Evolutionary conservation across 2,329 filamentous ascomycete genomes (phyloP).

Genomic region (Aureobasidium sp.): DNA sequence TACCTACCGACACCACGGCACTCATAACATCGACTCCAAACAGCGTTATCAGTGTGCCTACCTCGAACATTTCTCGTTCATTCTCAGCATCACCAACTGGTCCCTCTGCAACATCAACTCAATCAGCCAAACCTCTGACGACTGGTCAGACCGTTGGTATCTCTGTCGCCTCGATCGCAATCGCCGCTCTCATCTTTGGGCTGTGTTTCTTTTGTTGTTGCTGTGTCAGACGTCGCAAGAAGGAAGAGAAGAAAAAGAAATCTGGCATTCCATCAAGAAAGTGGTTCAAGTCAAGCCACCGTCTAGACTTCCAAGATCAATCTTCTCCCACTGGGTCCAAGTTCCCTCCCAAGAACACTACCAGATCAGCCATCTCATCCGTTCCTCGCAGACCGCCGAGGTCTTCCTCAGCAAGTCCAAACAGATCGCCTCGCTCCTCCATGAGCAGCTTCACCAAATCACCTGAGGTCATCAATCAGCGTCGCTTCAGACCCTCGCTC

Average conservation of each 20-base stretch:
- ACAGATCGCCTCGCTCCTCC: background rate
- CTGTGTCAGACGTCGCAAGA: conserved; percentile 5
- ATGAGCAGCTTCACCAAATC: background rate
- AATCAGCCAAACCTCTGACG: conserved; percentile 16
- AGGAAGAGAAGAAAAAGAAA: conserved; percentile 7
- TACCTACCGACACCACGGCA: background rate
- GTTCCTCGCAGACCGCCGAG: conserved; percentile 11
- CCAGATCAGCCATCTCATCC: background rate
- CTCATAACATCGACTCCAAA: background rate
- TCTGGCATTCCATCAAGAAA: background rate
- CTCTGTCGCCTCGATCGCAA: conserved; percentile 24
- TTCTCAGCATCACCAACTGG: background rate
- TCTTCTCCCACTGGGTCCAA: conserved; percentile 20
- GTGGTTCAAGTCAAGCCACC: conserved; percentile 15
- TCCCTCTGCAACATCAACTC: background rate
- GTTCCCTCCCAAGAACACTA: conserved; percentile 13
- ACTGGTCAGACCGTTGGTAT: conserved; percentile 26
- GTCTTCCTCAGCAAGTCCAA: background rate
- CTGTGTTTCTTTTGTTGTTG: conserved; percentile 15
- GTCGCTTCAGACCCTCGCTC: background rate
- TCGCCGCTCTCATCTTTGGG: conserved; percentile 18
- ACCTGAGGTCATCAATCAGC: background rate
- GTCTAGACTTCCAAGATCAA: conserved; percentile 28
- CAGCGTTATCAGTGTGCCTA: background rate
- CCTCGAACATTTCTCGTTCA: background rate